Evolutionary conservation across 2,329 filamentous ascomycete genomes (phyloP), one percentile per base, ranked within the genome.

Genomic region (Colletotrichum incanum): DNA sequence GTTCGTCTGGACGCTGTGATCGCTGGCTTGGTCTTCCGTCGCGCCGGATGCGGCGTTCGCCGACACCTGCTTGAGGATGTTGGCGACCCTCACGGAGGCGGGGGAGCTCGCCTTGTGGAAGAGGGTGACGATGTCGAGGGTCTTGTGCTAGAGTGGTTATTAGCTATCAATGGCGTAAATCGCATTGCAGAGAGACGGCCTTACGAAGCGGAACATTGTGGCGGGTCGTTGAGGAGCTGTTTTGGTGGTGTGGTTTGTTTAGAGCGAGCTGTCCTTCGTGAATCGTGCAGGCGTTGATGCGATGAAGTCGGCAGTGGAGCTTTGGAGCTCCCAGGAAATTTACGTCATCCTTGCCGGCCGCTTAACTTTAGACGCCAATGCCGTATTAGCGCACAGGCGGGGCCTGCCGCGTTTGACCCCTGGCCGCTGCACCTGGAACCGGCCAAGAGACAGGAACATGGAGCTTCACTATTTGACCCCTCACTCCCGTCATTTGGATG

Each of bases 71-170:
- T 96, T 97, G 73, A 98, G 90, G 65, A 97, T 85, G 52, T 90
- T 92, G 73, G 92, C 90, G 41, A 93, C 93, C 72, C 93, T 91
- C 62, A 90, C 86, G 4, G 95, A 98, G 75, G 92, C 88, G 28
- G 93, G 89, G 65, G 90, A 89, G 77, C 87, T 89, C 70, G 96
- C 90, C 83, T 94, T 93, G 89, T 98, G 95, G 88, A 98, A 99
- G 86, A 99, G 92, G 73, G 96, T 98, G 81, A 98, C 91, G 76
- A 97, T 94, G 86, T 98, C 95, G 82, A 94, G 89, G 76, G 93
- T 89, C 87, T 94, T 95, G 84, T 88, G 90, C 93, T 95, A 78
- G 37, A 45, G 39, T 26, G 49, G 37, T 31, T 7, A 65, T 79
- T 64, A 79, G 77, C 61, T 63, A 31, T 55, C 58, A 64, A 65